These are phyloP conservation scores for Solanum hybrid DNA, from an alignment of 305 asterid genomes.

Conservation along the genomic window DNA sequence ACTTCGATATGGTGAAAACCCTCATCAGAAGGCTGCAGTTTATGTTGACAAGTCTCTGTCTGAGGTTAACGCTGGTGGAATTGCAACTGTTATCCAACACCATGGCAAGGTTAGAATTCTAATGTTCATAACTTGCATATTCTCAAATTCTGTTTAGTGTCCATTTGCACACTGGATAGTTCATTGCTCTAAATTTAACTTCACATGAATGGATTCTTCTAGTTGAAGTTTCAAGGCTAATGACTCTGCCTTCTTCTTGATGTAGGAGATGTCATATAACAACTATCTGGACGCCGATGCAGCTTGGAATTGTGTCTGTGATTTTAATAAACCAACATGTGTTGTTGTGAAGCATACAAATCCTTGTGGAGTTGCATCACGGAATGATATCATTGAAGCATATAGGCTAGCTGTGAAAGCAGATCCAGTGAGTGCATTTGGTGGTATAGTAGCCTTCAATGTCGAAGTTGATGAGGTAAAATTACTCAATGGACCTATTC, in stretches of 20 bases:
- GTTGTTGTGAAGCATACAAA: constrained; percentile 92
- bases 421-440: constrained; percentile 96
- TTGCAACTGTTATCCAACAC: constrained; percentile 83
- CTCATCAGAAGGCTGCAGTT: constrained; percentile 82
- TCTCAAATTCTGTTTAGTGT: not conserved
- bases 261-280: constrained; percentile 96
- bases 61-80: constrained; percentile 92
- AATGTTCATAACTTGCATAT: not conserved
- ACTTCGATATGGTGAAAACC: constrained; percentile 97
- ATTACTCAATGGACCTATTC: constrained; percentile 8
- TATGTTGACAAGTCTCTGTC: constrained; percentile 86
- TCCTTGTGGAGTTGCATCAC: constrained; percentile 98
- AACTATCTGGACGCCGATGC: constrained; percentile 95
- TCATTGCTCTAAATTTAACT: not conserved
- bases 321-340: constrained; percentile 83
- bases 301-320: constrained; percentile 97
- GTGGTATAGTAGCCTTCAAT: constrained; percentile 97
- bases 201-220: not conserved
- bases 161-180: not conserved
- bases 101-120: constrained; percentile 72
- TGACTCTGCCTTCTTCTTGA: constrained; percentile 1
- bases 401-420: constrained; percentile 93
- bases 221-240: not conserved
- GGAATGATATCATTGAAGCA: constrained; percentile 75
- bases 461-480: constrained; percentile 93